Evolutionary conservation across 2,329 filamentous ascomycete species (phyloP), one percentile per base, ranked within the genome.

Genomic region (Aspergillus ochraceus): DNA sequence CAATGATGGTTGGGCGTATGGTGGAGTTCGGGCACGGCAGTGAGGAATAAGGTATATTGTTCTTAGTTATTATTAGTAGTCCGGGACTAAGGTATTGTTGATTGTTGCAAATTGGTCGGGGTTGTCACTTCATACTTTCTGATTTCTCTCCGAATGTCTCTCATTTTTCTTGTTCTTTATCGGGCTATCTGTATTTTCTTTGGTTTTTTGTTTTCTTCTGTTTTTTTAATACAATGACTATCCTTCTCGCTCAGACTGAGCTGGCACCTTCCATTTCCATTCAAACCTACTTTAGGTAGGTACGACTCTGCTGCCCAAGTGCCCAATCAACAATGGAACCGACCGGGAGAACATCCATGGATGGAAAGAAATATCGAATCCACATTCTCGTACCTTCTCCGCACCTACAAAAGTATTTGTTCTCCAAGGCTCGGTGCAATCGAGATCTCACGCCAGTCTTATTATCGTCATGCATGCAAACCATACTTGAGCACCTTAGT

Each of bases 261-360:
- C 36, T 42, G 36, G 36, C 36, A 42, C 14, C 17, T 42, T 42
- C 36, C 6, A 42, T 8, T 14, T 42, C 14, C 14, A 17, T 36
- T 36, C 14, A 49, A 53, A 54, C 59, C 54, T 56, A 55, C 58
- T 53, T 42, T 22, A 20, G 22, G 39, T 56, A 60, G 17, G 17
- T 42, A 42, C 17, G 17, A 42, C 36, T 42, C 36, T 64, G 65
- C 59, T 67, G 66, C 66, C 66, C 62, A 60, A 67, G 22, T 66
- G 66, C 64, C 66, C 65, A 68, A 67, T 66, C 60, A 64, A 54
- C 32, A 53, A 46, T 6, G n/a, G 30, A 46, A 46, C n/a, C 8
- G 46, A 17, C 10, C 9, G 45, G 45, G n/a, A 8, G 50, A 32
- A 12, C 12, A 32, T 32, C 12, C 10, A 32, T 32, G 10, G 30